Evolutionary conservation across 176 grass and related monocot genomes (phyloP).

Genomic region (Aechmea fasciata): DNA sequence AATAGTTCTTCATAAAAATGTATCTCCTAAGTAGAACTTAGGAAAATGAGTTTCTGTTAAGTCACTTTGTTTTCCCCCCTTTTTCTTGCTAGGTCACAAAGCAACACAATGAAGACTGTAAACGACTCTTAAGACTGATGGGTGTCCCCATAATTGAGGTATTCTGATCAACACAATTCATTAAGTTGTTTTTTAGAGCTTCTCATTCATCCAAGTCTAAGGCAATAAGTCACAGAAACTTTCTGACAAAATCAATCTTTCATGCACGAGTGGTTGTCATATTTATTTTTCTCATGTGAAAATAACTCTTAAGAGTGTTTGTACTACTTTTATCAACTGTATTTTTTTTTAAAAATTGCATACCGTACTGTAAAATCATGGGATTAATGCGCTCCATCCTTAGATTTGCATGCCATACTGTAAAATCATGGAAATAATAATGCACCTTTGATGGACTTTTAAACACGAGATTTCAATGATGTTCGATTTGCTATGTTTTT

Average conservation of each 20-base stretch:
- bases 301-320: background rate
- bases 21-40: background rate
- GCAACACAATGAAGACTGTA: conserved; percentile 87
- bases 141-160: conserved; percentile 85
- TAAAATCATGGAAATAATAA: conserved; percentile 16
- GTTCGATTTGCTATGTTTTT: background rate
- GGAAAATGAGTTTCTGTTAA: background rate
- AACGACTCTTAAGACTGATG: conserved; percentile 70
- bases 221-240: background rate
- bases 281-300: too few relatives aligned
- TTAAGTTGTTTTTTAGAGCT: conserved; percentile 3
- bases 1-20: background rate
- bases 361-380: conserved; percentile 1
- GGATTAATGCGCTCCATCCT: conserved; percentile 1
- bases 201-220: background rate
- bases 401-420: background rate
- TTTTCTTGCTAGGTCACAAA: conserved; percentile 39
- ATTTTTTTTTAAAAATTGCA: background rate
- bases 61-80: background rate
- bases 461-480: background rate
- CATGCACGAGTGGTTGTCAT: background rate
- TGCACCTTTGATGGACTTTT: conserved; percentile 8
- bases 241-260: background rate
- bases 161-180: conserved; percentile 17
- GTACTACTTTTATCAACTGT: background rate